Conservation (phyloP, 2,329 filamentous ascomycete species). For the Cladorrhinum sp. region DNA sequence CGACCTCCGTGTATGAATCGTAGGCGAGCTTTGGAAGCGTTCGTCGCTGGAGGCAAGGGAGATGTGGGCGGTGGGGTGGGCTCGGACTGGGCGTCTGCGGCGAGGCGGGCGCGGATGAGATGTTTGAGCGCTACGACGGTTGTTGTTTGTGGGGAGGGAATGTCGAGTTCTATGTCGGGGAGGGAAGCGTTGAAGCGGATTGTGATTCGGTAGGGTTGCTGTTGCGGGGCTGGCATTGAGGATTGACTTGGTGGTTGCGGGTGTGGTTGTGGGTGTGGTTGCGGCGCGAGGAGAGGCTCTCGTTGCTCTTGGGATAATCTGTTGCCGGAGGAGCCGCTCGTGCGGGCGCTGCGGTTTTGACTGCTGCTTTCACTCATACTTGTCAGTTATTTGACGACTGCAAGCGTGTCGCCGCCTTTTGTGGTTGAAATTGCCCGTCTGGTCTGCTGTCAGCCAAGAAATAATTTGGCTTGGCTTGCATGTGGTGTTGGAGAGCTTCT, state of each 20-base stretch:
- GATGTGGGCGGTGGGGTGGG: too few relatives aligned
- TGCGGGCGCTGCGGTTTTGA: conserved; percentile 8
- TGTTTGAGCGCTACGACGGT: conserved; percentile 79
- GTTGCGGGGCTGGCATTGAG: conserved; percentile 18
- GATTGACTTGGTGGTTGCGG: conserved; percentile 10
- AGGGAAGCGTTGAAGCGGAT: conserved; percentile 87
- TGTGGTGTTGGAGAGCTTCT: conserved; percentile 5
- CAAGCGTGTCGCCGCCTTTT: not conserved
- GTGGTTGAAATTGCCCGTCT: not conserved
- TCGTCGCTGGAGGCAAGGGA: too few relatives aligned
- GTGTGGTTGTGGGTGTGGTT: not conserved
- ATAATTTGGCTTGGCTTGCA: not conserved
- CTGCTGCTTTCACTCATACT: conserved; percentile 16
- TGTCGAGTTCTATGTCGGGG: conserved; percentile 76
- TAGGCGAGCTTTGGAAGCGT: conserved; percentile 60
- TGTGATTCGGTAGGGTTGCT: conserved; percentile 65
- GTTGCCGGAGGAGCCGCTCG: conserved; percentile 14
- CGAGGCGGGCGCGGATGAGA: conserved; percentile 70
- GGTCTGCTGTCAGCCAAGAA: not conserved
- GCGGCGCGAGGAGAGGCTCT: conserved; percentile 8
- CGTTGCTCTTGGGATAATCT: conserved; percentile 9
- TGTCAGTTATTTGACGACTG: not conserved
- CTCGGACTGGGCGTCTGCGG: conserved; percentile 35
- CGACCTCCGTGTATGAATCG: conserved; percentile 89
- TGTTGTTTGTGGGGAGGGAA: conserved; percentile 64